Base-by-base conservation (phyloP, 768 basidiomycete species). In the Auricularia cornea region DNA sequence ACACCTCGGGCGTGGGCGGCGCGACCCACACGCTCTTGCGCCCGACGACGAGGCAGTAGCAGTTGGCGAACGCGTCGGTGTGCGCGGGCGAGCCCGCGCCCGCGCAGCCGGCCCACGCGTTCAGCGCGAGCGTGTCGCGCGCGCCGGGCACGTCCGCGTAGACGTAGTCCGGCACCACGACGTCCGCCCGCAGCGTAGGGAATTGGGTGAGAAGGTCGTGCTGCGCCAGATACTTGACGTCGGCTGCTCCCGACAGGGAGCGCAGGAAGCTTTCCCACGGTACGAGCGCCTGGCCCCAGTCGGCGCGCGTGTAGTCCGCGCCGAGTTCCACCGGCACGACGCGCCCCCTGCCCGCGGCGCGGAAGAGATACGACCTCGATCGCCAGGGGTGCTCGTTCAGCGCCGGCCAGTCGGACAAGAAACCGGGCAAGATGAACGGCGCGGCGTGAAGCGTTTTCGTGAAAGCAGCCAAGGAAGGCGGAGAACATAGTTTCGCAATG, bases 321-420 rank as follows among this genome's bases (percentile, higher is more conserved):
- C 96, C 96, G 20, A 97, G 75, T 74, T 98, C 96, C 6, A 98
- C 87, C 4, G 96, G 97, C 1, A 98, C 89, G 3, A 92, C 75
- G 26, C 97, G 82, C 2, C 90, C 94, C 51, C 83, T 83, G 16
- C 97, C 97, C 2, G 89, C 84, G 0, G 86, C 76, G 3, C 78
- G 76, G 16, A 80, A 79, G 1, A 99, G 81, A 71, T 99, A 98
- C 2, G 77, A 72, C 4, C 79, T 74, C 20, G 84, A 88, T 12
- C 73, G 66, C 96, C 96, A 98, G 3, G 84, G 80, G 62, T 82
- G 84, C 35, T 81, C 76, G 11, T 76, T 78, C 65, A 92, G 67
- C 1, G 96, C 96, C 4, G 92, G 89, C 94, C 94, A 98, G 59
- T 84, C 75, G 28, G 62, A 63, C 10, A 85, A 83, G 74, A 81